Evolutionary conservation across 768 basidiomycete genomes (phyloP).

Genomic region (Steccherinum ochraceum): DNA sequence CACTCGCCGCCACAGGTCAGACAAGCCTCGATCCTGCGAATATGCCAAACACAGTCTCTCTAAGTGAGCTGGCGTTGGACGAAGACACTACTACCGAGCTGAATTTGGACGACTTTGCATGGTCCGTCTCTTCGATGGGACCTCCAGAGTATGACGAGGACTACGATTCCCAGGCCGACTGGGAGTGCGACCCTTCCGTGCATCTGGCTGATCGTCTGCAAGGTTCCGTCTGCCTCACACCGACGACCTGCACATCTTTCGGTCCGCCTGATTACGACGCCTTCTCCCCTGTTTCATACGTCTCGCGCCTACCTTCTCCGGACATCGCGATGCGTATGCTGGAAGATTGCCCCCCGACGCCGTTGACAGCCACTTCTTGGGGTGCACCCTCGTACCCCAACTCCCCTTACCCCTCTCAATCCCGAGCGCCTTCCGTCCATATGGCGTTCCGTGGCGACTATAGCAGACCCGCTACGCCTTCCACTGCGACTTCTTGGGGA

Average conservation of each 20-base stretch:
- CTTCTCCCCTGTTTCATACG: slow-evolving; percentile 28
- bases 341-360: slow-evolving; percentile 48
- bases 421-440: slow-evolving; percentile 31
- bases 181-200: slow-evolving; percentile 41
- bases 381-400: slow-evolving; percentile 30
- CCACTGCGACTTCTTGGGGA: slow-evolving; percentile 45
- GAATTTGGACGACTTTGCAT: slow-evolving; percentile 59
- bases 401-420: slow-evolving; percentile 20
- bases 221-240: slow-evolving; percentile 54
- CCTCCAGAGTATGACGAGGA: slow-evolving; percentile 40
- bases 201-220: slow-evolving; percentile 46
- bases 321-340: slow-evolving; percentile 52
- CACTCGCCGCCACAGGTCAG: slow-evolving; percentile 44
- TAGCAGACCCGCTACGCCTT: slow-evolving; percentile 36
- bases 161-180: slow-evolving; percentile 31
- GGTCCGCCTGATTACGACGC: slow-evolving; percentile 46
- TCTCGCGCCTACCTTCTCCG: slow-evolving; percentile 43
- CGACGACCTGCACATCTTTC: slow-evolving; percentile 48
- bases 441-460: slow-evolving; percentile 30
- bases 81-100: slow-evolving; percentile 36
- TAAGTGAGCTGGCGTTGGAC: slow-evolving; percentile 13
- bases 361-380: slow-evolving; percentile 42
- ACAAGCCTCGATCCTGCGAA: slow-evolving; percentile 45
- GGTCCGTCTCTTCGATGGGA: slow-evolving; percentile 67
- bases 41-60: slow-evolving; percentile 36